These are phyloP conservation scores for Chaetothyriales sp. DNA, from an alignment of 2,329 filamentous ascomycete genomes.

Conservation along the genomic window DNA sequence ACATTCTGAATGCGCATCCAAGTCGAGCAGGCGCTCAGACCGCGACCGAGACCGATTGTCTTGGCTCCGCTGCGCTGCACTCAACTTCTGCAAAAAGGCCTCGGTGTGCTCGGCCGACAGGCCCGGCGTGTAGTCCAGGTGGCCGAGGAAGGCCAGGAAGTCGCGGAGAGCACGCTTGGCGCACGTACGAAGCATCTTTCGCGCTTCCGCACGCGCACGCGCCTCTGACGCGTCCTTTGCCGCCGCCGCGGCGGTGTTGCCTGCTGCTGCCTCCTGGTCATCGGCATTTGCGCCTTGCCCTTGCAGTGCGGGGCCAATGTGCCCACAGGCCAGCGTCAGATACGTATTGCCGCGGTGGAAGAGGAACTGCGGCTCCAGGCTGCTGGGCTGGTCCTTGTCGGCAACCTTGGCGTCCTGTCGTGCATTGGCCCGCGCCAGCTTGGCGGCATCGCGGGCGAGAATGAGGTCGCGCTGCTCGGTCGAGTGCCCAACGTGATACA, in stretches of 20 bases:
- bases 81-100: constrained; percentile 45
- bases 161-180: constrained; percentile 66
- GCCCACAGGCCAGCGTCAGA: constrained; percentile 54
- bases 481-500: constrained; percentile 41
- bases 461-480: constrained; percentile 39
- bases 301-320: constrained; percentile 46
- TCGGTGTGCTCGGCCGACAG: constrained; percentile 42
- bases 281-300: constrained; percentile 21
- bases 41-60: constrained; percentile 17
- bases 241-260: constrained; percentile 27
- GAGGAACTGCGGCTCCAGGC: constrained; percentile 58
- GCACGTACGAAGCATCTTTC: constrained; percentile 57
- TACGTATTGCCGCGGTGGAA: constrained; percentile 66
- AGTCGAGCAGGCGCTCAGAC: constrained; percentile 12
- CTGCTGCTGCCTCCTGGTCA: constrained; percentile 5
- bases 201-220: constrained; percentile 39
- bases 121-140: constrained; percentile 67
- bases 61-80: constrained; percentile 39
- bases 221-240: constrained; percentile 34
- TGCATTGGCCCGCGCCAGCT: constrained; percentile 30
- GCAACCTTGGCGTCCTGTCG: constrained; percentile 37
- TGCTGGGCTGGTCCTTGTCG: constrained; percentile 57
- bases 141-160: constrained; percentile 56
- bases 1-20: constrained; percentile 20
- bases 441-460: constrained; percentile 29